A percentile compares a stretch with the other conserved stretches of the same genome.
These are phyloP conservation scores for Neurospora sp. DNA, from an alignment of 495 filamentous ascomycete species.

Conservation along the genomic window DNA sequence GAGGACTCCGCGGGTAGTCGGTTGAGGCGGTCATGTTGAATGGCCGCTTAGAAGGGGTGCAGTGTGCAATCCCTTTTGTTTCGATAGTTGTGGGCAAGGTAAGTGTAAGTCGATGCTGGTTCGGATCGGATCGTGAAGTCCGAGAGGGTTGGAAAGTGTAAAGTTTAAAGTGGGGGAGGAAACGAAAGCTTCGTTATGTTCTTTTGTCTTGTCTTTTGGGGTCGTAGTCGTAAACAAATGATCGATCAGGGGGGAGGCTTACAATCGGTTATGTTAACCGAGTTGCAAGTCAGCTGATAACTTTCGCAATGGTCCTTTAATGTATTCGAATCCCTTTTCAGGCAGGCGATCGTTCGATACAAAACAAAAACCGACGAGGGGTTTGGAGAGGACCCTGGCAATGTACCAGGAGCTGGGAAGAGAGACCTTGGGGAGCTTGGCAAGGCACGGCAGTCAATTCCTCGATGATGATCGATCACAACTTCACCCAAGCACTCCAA, in stretches of 20 bases:
- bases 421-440: too few species aligned
- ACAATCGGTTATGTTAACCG: neutral
- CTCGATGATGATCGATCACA: neutral
- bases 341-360: neutral
- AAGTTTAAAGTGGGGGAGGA: too few species aligned
- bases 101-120: neutral
- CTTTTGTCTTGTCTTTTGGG: too few species aligned
- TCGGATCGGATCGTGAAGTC: neutral
- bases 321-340: neutral
- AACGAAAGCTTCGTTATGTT: too few species aligned
- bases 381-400: too few species aligned
- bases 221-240: neutral
- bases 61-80: neutral
- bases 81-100: neutral
- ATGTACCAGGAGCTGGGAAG: too few species aligned
- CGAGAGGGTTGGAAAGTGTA: neutral
- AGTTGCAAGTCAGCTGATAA: neutral
- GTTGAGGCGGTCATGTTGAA: constrained; percentile 16
- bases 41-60: constrained; percentile 13
- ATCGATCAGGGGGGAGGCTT: neutral
- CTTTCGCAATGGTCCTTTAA: neutral
- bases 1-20: neutral
- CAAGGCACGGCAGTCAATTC: neutral
- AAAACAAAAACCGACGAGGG: too few species aligned
- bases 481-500: neutral